Conservation (phyloP, 805 yeast species). For the Wickerhamiella lipophila region DNA sequence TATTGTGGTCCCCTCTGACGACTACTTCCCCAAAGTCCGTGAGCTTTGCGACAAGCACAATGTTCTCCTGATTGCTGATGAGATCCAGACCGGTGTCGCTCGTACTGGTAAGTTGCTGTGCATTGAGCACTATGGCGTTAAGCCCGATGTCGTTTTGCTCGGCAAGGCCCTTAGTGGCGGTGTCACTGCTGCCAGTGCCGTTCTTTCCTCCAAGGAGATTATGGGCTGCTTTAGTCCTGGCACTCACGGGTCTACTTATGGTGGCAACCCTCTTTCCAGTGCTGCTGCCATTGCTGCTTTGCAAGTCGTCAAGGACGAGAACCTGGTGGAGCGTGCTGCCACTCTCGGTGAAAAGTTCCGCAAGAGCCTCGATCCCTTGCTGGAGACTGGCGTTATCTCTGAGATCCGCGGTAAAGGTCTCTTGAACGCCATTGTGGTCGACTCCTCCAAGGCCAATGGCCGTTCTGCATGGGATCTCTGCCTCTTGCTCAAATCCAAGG, state of each 20-base stretch:
- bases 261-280: constrained; percentile 93
- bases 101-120: constrained; percentile 93
- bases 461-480: constrained; percentile 95
- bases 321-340: constrained; percentile 64
- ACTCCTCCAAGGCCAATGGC: constrained; percentile 69
- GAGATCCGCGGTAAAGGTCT: constrained; percentile 76
- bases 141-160: constrained; percentile 78
- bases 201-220: constrained; percentile 75
- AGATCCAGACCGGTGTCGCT: constrained; percentile 94
- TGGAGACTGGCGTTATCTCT: constrained; percentile 38
- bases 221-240: constrained; percentile 88
- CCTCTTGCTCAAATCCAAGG: constrained; percentile 71
- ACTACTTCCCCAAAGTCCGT: constrained; percentile 60
- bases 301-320: constrained; percentile 78
- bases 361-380: constrained; percentile 29
- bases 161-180: constrained; percentile 97
- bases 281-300: constrained; percentile 88
- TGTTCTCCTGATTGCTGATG: constrained; percentile 85
- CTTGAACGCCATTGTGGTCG: constrained; percentile 82
- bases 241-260: constrained; percentile 94
- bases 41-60: constrained; percentile 70
- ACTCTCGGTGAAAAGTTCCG: constrained; percentile 60
- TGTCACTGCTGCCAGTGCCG: constrained; percentile 83
- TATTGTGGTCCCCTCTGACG: constrained; percentile 82
- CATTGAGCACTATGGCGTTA: constrained; percentile 70